Evolutionary conservation across 768 basidiomycete genomes (phyloP), one percentile per base, ranked within the genome.

Genomic region (Mycena venus): DNA sequence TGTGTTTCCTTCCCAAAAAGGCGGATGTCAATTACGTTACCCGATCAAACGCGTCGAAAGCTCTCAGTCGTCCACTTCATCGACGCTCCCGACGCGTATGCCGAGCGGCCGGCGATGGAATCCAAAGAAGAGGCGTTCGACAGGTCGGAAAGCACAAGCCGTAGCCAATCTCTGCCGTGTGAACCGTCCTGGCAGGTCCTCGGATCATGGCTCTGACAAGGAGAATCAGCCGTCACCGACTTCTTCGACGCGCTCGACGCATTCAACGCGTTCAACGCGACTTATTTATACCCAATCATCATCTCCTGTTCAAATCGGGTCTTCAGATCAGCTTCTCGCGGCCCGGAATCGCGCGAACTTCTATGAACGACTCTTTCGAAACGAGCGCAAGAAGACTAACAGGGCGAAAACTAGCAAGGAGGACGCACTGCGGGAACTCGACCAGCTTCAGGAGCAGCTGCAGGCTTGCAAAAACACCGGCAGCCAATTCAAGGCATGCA

Each of bases 131-230:
- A 23, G n/a, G 23, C 61, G 61, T 31, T 44, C 61, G 19, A 14
- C 4, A 12, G 42, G 25, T 25, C 61, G 29, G 7, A 25, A 63
- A 27, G 61, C 15, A 10, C 61, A 63, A 44, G n/a, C 42, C 29
- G 15, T 47, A 8, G 61, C 42, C 7, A 63, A 63, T 47, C 61
- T 63, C 61, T 31, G 9, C 23, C 61, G 61, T 42, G 5, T 44
- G 12, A 4, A 9, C 9, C 12, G 27, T 47, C 61, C 14, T 7
- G n/a, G n/a, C n/a, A 44, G 12, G 42, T 23, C 42, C 38, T 27
- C 61, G 61, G 40, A 63, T 47, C 61, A 63, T 21, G 42, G 3
- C 12, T 47, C 61, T 63, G 61, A 63, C 61, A 63, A 63, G 61
- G 61, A 63, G 31, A 63, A 63, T 63, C 61, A 47, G 23, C 36